Conservation (phyloP, 768 basidiomycete species). For the Gloeophyllum trabeum region DNA sequence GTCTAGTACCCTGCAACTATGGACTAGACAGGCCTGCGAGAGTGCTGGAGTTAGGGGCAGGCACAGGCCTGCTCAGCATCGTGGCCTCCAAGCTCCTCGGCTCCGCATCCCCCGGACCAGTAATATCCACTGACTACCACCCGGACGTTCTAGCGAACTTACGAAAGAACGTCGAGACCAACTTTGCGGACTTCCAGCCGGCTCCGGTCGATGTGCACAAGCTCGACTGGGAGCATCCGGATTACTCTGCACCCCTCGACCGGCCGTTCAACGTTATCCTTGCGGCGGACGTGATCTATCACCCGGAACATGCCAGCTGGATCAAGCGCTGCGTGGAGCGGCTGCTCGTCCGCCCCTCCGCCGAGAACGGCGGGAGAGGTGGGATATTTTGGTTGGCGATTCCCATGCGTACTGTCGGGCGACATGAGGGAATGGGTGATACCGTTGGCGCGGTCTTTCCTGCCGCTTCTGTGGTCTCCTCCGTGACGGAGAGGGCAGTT, state of each 20-base stretch:
- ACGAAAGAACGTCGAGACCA: constrained; percentile 41
- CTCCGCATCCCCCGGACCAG: constrained; percentile 7
- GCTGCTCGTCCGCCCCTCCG: constrained; percentile 23
- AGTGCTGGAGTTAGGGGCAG: constrained; percentile 76
- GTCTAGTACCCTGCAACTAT: constrained; percentile 31
- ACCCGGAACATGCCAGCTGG: constrained; percentile 58
- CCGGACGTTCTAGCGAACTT: constrained; percentile 67
- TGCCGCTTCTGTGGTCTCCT: constrained; percentile 3
- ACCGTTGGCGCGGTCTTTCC: constrained; percentile 50
- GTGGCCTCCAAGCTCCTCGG: constrained; percentile 38
- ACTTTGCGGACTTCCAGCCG: constrained; percentile 20
- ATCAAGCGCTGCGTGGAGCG: constrained; percentile 50
- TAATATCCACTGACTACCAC: constrained; percentile 74
- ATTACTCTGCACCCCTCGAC: constrained; percentile 19
- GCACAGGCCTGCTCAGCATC: constrained; percentile 78
- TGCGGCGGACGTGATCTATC: constrained; percentile 74
- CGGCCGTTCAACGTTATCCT: constrained; percentile 56
- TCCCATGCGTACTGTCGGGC: constrained; percentile 51
- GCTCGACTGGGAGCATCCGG: constrained; percentile 58
- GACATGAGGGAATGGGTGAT: constrained; percentile 44
- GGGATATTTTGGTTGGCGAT: constrained; percentile 69
- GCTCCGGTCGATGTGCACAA: constrained; percentile 28
- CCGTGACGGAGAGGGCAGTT: constrained; percentile 7
- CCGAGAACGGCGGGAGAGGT: constrained; percentile 7
- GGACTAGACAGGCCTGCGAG: constrained; percentile 14